Evolutionary conservation across 2,329 filamentous ascomycete species (phyloP), one percentile per base, ranked within the genome.

Genomic region (Calonectria multiphialidica): DNA sequence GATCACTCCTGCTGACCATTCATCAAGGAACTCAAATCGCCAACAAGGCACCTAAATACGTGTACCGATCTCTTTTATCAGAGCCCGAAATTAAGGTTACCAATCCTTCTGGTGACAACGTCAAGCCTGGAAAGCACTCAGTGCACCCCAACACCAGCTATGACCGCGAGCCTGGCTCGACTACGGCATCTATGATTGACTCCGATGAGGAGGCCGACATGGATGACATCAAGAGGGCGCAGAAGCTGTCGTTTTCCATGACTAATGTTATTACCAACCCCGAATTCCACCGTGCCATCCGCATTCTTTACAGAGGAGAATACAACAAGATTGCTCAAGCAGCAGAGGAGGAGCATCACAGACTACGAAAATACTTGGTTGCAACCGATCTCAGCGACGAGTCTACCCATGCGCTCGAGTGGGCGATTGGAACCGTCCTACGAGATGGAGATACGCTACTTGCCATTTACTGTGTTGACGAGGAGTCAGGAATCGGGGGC

Each of bases 311-410:
- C 75, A 93, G 97, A 16, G 97, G 97, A 45, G 94, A 98, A 76
- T 98, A 95, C 81, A 86, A 86, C 62, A 90, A 91, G 77, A 93
- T 98, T 76, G 92, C 94, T 50, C 90, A 93, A 75, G 92, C 96
- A 79, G 94, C 94, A 0, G 92, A 96, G 69, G 93, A 95, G 15
- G 94, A 95, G 65, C 89, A 94, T 62, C 91, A 94, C 62, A 91
- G 94, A 66, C 90, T 96, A 72, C 91, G 97, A 66, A 97, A 97
- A 79, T 99, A 98, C 81, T 87, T 99, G 18, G 95, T 98, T n/a
- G 96, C 97, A 3, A 98, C 95, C 0, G 97, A 99, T 83, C 86
- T 98, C 4, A 98, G 96, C 77, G 94, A 97, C 44, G 97, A 99
- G 85, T 96, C 96, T 5, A 94, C 95, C 8, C 97, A 98, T 82